Conservation (phyloP, 306 rosid genomes). For the Begonia masoniana region DNA sequence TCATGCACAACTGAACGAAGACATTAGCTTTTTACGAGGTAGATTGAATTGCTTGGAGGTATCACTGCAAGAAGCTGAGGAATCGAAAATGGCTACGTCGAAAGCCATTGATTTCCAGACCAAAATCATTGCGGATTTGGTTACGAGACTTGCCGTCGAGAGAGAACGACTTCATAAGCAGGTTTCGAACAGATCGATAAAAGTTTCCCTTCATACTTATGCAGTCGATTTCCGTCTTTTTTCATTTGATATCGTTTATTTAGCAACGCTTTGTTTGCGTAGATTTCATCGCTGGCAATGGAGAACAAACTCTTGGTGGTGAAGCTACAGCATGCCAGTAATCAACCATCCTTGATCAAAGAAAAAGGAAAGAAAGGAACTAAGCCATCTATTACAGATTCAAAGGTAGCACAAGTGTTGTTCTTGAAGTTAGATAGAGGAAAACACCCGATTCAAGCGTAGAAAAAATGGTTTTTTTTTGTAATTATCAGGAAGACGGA, state of each 20-base stretch:
- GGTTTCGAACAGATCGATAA: slow-evolving; percentile 28
- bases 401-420: slow-evolving; percentile 31
- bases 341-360: slow-evolving; percentile 12
- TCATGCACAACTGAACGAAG: slow-evolving; percentile 53
- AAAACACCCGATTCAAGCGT: too few species aligned
- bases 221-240: not conserved
- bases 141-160: slow-evolving; percentile 68
- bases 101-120: slow-evolving; percentile 45
- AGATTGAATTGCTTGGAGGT: slow-evolving; percentile 53
- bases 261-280: slow-evolving; percentile 11
- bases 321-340: slow-evolving; percentile 49
- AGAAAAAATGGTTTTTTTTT: too few species aligned
- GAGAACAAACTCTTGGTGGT: slow-evolving; percentile 52
- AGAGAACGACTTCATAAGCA: slow-evolving; percentile 83
- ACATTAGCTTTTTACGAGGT: slow-evolving; percentile 44
- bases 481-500: slow-evolving; percentile 24
- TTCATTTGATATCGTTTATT: not conserved
- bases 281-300: slow-evolving; percentile 56
- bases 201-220: not conserved
- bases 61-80: slow-evolving; percentile 57
- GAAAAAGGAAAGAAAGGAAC: slow-evolving; percentile 17
- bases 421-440: not conserved
- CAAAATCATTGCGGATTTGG: slow-evolving; percentile 45
- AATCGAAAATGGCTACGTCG: slow-evolving; percentile 51
- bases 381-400: slow-evolving; percentile 18